Percentiles rank a stretch among this genome's conserved stretches.
phyloP scores from a whole-genome alignment of 1,284 basidiomycete species.

The Apiotrichum akiyoshidainum region DNA sequence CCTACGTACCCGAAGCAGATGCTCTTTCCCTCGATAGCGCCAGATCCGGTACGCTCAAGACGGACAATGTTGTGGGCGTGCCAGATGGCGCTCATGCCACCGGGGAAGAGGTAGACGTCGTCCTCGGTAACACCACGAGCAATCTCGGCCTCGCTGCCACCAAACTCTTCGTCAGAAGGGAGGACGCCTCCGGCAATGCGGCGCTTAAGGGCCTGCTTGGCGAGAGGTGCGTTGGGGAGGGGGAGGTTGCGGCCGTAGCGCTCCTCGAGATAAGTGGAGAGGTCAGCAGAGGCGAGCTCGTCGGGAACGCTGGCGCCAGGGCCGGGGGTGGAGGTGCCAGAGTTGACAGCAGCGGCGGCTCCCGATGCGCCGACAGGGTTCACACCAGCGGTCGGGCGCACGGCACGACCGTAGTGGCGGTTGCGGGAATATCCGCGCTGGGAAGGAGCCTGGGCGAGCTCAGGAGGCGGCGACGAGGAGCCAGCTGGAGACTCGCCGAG shows the following conservation, averaged over 20 bases:
- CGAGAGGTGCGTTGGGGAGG: slow-evolving; percentile 65
- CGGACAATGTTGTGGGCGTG: slow-evolving; percentile 74
- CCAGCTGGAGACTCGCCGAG: slow-evolving; percentile 55
- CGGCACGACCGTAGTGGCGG: slow-evolving; percentile 39
- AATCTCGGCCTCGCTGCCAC: slow-evolving; percentile 31
- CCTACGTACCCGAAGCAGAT: slow-evolving; percentile 69
- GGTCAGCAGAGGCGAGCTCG: slow-evolving; percentile 53
- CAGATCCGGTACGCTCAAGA: slow-evolving; percentile 49
- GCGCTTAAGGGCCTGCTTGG: slow-evolving; percentile 80
- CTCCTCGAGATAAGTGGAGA: slow-evolving; percentile 72
- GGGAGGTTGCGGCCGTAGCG: slow-evolving; percentile 93
- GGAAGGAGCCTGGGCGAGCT: neutral
- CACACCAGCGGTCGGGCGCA: neutral
- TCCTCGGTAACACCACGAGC: slow-evolving; percentile 62
- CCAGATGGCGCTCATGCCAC: slow-evolving; percentile 93
- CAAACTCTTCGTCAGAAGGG: slow-evolving; percentile 55
- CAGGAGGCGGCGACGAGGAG: neutral
- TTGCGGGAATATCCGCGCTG: slow-evolving; percentile 50
- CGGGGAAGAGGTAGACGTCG: slow-evolving; percentile 82
- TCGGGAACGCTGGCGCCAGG: slow-evolving; percentile 21
- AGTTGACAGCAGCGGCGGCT: slow-evolving; percentile 15
- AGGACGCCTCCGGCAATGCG: slow-evolving; percentile 85
- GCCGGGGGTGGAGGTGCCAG: slow-evolving; percentile 15
- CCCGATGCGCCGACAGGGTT: slow-evolving; percentile 12
- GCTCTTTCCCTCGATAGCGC: slow-evolving; percentile 64